Base-by-base conservation (phyloP, 2,329 filamentous ascomycete genomes). In the Xylaria sp. region DNA sequence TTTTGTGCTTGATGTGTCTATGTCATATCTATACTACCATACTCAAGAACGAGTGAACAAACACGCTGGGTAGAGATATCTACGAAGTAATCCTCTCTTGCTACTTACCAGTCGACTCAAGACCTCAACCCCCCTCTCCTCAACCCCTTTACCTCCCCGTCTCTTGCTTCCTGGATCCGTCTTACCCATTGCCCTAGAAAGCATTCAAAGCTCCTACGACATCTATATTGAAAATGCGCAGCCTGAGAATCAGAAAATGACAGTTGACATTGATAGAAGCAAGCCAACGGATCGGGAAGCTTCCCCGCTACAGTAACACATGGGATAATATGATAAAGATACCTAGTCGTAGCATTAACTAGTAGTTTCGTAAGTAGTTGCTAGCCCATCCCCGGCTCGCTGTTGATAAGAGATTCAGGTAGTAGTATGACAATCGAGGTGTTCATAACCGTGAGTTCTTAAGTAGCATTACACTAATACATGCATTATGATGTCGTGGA, bases 381-480 rank as follows among this genome's bases (percentile, higher is more conserved):
- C 10, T 15, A 51, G 18, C 10, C 23, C 33, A 36, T 36, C 33
- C 33, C 10, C 10, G 9, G 39, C 15, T 18, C 13, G 18, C 41
- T 46, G 6, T 46, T 18, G 15, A 46, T n/a, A 46, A 18, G 25
- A 33, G 6, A 33, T 54, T 15, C 10, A 25, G 12, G 13, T 55
- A 10, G 13, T 1, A 51, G 41, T 6, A n/a, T 1, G 46, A 48
- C 15, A n/a, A 15, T 49, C 33, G 49, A 28, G 55, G 33, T 66
- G 20, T 57, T 70, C 64, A 56, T 73, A 65, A 71, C 67, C 67
- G 39, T 70, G 49, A 71, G 46, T 68, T 73, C 56, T 67, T 73
- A 69, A 72, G 68, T 77, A 74, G 64, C 71, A 76, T 75, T 77
- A 75, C 75, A 77, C 71, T 77, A 76, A 70, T 76, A 77, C 75